Base-by-base conservation (phyloP, 1,284 basidiomycete genomes). In the Neonothopanus nambi region DNA sequence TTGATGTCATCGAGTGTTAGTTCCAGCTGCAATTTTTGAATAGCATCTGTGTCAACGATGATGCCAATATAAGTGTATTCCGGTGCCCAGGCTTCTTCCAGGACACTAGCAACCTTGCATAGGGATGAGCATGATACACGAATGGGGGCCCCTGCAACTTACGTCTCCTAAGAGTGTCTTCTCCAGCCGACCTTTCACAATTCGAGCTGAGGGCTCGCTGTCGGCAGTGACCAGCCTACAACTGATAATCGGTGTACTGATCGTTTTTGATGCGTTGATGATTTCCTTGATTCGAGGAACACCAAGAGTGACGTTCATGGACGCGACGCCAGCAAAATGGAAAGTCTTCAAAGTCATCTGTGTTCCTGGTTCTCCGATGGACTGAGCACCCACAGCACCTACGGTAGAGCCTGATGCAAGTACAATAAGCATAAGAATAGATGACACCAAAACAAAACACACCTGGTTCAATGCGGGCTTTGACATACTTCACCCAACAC, bases 271-370 rank as follows among this genome's bases (percentile, higher is more conserved):
- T 3, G 95, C 97, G 63, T 99, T 99, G 79, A 99, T 99, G 64
- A 99, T 99, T 72, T 99, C 97, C 73, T 99, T 99, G 76, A 99
- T 99, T 69, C 97, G 95, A 20, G 97, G 97, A 11, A 99, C 97
- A 79, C 97, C 97, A 38, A 99, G 85, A 1, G 97, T 99, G 62
- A 99, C 94, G 75, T 98, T 99, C 97, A 99, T 99, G 33, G 95
- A 97, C 11, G 97, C 97, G 59, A 99, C 95, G 78, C 97, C 97
- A 65, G 97, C 97, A 74, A 99, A 99, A 79, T 99, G 97, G 86
- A 99, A 99, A 57, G 97, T 99, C 74, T 99, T 99, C 61, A 99
- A 73, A 6, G 97, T 99, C 97, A 99, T 99, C 68, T 99, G 97
- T 2, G 97, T 99, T 53, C 97, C 97, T 1, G 97, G 97, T 71